Base-by-base conservation (phyloP, 2,329 filamentous ascomycete genomes). In the Penicillium sp. region DNA sequence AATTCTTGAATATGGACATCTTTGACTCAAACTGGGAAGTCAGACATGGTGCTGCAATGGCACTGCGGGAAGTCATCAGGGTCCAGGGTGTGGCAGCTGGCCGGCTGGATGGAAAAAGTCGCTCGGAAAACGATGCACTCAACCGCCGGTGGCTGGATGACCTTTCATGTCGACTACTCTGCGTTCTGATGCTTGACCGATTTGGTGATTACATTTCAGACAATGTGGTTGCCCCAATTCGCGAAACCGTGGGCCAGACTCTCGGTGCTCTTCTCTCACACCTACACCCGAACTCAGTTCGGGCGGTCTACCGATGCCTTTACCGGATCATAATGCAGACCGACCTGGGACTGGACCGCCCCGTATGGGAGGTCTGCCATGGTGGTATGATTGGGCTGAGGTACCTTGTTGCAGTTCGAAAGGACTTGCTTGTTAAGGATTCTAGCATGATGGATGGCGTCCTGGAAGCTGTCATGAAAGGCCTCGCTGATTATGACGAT, bases 191-290 rank as follows among this genome's bases (percentile, higher is more conserved):
- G 87, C 85, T 99, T 16, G 94, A 99, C 75, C 87, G 92, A 50
- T 99, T 99, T 69, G 95, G 92, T 54, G 94, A 99, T 70, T 99
- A 97, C 76, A 94, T 95, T 56, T 96, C 92, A 5, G 94, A 99
- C 73, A 99, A 91, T 50, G 96, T 95, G 0, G 91, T 99, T 38
- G 94, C 94, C 0, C 94, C 94, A 0, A 97, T 99, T 61, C 84
- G 94, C 61, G 94, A 99, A 77, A 96, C 92, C 0, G 90, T 96
- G 38, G 94, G 94, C 43, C 94, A 99, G 75, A 93, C 92, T 2
- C 80, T 99, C 14, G 95, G 93, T 65, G 91, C 93, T 12, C 85
- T 95, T 14, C 78, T 99, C 51, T 91, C 90, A 61, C 91, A 96
- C 70, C 82, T 99, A 7, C 87, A 91, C 0, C 79, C 87, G 1